Evolutionary conservation across 306 rosid genomes (phyloP).

Genomic region (Sechiopsis laciniata): DNA sequence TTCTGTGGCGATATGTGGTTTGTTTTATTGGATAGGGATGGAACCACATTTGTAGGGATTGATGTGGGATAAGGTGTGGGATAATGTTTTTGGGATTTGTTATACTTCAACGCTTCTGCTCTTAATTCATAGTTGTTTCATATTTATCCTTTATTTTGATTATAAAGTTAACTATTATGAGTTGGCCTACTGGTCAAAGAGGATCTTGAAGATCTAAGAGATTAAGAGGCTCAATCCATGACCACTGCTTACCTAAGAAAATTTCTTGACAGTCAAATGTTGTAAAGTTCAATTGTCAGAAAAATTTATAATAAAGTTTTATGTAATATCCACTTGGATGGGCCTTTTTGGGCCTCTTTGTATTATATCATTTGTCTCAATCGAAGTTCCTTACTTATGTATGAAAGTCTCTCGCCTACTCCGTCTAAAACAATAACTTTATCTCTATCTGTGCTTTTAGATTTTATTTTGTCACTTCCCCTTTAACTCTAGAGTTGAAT

Average conservation of each 20-base stretch:
- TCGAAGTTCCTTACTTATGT: not conserved
- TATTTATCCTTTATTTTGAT: not conserved
- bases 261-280: too few species aligned
- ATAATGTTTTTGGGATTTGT: not conserved
- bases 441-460: not conserved
- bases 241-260: too few species aligned
- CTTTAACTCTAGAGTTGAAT: too few species aligned
- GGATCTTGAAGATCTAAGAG: too few species aligned
- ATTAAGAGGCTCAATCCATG: too few species aligned
- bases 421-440: not conserved
- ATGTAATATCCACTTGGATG: not conserved
- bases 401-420: not conserved
- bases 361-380: not conserved
- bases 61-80: not conserved
- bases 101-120: not conserved
- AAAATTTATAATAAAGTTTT: too few species aligned
- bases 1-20: not conserved
- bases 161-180: too few species aligned
- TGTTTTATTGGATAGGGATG: not conserved
- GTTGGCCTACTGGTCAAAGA: too few species aligned
- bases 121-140: not conserved
- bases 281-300: too few species aligned
- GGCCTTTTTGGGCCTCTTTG: not conserved
- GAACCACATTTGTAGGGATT: not conserved
- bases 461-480: not conserved